Evolutionary conservation across 768 basidiomycete genomes (phyloP).

Genomic region (Boletus subcaerulescens): DNA sequence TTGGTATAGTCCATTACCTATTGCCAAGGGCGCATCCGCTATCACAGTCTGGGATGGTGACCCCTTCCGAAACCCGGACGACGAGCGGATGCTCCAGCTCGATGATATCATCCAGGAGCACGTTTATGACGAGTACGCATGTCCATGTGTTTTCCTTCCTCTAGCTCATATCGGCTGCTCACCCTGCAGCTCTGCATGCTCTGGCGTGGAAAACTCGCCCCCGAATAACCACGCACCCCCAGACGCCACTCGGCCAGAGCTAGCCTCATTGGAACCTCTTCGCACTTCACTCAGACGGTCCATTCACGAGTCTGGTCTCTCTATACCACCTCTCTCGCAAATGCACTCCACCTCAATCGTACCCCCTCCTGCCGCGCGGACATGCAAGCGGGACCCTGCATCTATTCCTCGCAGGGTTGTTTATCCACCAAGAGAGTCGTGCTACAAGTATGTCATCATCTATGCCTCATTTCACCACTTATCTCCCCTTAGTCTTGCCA

Average conservation of each 20-base stretch:
- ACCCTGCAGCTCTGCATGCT: slow-evolving; percentile 18
- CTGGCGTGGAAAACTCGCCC: slow-evolving; percentile 18
- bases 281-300: slow-evolving; percentile 32
- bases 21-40: slow-evolving; percentile 38
- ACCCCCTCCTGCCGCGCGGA: slow-evolving; percentile 61
- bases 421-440: slow-evolving; percentile 69
- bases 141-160: slow-evolving; percentile 6
- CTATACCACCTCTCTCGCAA: slow-evolving; percentile 35
- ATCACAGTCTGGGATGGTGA: slow-evolving; percentile 45
- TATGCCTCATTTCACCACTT: slow-evolving; percentile 9
- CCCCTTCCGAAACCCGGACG: slow-evolving; percentile 45
- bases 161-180: not conserved
- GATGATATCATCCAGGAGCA: slow-evolving; percentile 74
- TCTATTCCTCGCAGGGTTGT: slow-evolving; percentile 57
- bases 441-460: slow-evolving; percentile 58
- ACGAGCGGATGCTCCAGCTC: slow-evolving; percentile 57
- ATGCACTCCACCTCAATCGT: slow-evolving; percentile 56
- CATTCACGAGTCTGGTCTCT: slow-evolving; percentile 29
- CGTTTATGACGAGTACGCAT: slow-evolving; percentile 71
- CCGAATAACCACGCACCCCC: slow-evolving; percentile 7
- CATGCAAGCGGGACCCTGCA: slow-evolving; percentile 53
- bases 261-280: slow-evolving; percentile 30
- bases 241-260: slow-evolving; percentile 37
- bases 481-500: slow-evolving; percentile 56
- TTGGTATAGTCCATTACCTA: slow-evolving; percentile 55